Base-by-base conservation (phyloP, 228 moss, liverwort and hornwort species). In the Sphagnum magellanicum region DNA sequence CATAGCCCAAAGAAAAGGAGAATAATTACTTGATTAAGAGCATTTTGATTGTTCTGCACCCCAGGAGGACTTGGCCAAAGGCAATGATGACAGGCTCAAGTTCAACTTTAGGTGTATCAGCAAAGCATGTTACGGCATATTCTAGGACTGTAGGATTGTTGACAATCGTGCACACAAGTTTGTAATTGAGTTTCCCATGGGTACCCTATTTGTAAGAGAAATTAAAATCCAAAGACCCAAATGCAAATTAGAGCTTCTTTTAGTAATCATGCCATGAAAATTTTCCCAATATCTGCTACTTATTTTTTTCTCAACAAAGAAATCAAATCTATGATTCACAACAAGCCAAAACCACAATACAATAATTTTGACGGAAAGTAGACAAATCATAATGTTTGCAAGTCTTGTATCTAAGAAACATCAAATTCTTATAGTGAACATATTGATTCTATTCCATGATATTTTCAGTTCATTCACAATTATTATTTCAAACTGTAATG, bases 51-150 rank as follows among this genome's bases (percentile, higher is more conserved):
- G 64, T 76, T 52, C 59, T 81, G 52, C 84, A 92, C 0, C 92
- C 95, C 50, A 92, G 63, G 4, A 91, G 76, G 32, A 96, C 78
- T 4, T 73, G 72, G 46, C 90, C 90, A 67, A 92, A 91, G 68
- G 71, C 67, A 47, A 92, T 70, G 9, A 46, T 4, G 12, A 76
- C 73, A 0, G 89, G 81, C 57, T 84, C 77, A 8, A 96, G 68
- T 67, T 88, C 86, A 15, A 96, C 77, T 3, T 71, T 77, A 59
- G 95, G 95, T 0, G 83, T 79, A 73, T 92, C 92, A 14, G 72
- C 87, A 74, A 79, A 62, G 57, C 92, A 92, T 17, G 76, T 67
- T 0, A 92, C 86, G 32, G 79, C 76, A 9, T 87, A 86, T 8
- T 91, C 89, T 63, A 83, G 4, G 16, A 81, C 77, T 5, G 71